These are phyloP conservation scores for Platanus orientalis DNA, from an alignment of 164 flowering plant species.

Conservation along the genomic window DNA sequence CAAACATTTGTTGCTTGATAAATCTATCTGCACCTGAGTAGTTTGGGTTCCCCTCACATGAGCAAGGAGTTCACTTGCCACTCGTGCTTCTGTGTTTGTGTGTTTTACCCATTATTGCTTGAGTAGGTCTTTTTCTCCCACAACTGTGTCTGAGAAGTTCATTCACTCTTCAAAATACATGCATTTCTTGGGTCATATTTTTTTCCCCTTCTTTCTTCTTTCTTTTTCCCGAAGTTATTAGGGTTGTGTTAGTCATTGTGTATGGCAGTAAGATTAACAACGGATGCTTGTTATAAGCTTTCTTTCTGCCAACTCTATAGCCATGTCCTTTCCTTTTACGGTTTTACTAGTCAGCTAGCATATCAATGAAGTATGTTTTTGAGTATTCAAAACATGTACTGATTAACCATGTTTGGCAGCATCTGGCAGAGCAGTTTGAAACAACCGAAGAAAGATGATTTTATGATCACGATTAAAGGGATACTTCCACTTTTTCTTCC, in stretches of 20 bases:
- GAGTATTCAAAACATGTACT: neutral
- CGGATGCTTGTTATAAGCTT: neutral
- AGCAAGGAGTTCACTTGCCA: neutral
- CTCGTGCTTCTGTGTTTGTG: neutral
- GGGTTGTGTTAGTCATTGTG: neutral
- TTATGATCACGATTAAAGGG: constrained; percentile 21
- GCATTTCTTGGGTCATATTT: neutral
- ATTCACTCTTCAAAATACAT: no score
- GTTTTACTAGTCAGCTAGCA: neutral
- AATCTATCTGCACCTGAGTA: neutral
- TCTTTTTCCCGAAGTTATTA: neutral
- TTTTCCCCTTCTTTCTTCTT: no score
- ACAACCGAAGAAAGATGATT: constrained; percentile 28
- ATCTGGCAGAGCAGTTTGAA: constrained; percentile 36
- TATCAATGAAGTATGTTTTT: no score
- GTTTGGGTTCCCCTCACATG: neutral
- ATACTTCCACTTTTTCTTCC: constrained; percentile 29
- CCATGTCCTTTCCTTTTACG: neutral
- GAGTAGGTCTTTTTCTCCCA: neutral
- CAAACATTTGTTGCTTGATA: neutral
- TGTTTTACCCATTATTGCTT: neutral
- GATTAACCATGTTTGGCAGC: constrained; percentile 31
- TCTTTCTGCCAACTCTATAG: neutral
- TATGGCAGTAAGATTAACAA: no score
- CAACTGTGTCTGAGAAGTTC: neutral